Conservation (phyloP, 257 asterid species). For the Solanum piurae region DNA sequence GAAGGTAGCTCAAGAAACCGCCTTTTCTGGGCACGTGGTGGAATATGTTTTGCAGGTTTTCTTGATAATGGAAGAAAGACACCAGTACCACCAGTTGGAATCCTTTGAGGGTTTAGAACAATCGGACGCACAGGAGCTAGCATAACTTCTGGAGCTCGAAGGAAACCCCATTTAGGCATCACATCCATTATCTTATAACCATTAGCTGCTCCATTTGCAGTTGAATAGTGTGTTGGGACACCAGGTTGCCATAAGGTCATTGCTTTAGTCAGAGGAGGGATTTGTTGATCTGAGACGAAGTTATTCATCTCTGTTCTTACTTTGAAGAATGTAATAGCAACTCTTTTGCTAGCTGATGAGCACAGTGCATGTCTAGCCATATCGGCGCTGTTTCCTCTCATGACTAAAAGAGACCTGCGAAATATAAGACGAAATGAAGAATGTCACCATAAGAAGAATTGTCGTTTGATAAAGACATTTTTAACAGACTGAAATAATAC, state of each 20-base stretch:
- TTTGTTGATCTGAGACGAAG: slow-evolving; percentile 11
- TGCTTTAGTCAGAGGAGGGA: slow-evolving; percentile 25
- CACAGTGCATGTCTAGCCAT: slow-evolving; percentile 91
- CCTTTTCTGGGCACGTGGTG: slow-evolving; percentile 7
- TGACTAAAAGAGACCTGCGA: slow-evolving; percentile 74
- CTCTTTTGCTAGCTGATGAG: slow-evolving; percentile 71
- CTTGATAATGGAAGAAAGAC: slow-evolving; percentile 2
- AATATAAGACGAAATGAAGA: neutral
- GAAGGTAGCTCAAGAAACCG: slow-evolving; percentile 1
- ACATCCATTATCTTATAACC: slow-evolving; percentile 13
- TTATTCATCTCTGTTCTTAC: slow-evolving; percentile 40
- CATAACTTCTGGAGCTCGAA: slow-evolving; percentile 52
- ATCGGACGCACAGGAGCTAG: neutral
- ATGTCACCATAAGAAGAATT: neutral
- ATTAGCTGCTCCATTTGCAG: slow-evolving; percentile 18
- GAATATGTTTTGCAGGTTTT: slow-evolving; percentile 2
- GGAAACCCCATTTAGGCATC: slow-evolving; percentile 28
- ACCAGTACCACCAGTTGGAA: slow-evolving; percentile 3
- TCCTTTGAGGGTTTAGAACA: neutral
- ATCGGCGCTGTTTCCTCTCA: slow-evolving; percentile 91
- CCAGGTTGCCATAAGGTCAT: slow-evolving; percentile 83
- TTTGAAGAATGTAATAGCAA: slow-evolving; percentile 70
- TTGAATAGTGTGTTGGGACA: slow-evolving; percentile 28
- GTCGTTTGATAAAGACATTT: neutral
- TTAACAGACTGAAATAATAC: neutral